Evolutionary conservation across 2,329 filamentous ascomycete species (phyloP).

Genomic region (Paradendryphiella salina): DNA sequence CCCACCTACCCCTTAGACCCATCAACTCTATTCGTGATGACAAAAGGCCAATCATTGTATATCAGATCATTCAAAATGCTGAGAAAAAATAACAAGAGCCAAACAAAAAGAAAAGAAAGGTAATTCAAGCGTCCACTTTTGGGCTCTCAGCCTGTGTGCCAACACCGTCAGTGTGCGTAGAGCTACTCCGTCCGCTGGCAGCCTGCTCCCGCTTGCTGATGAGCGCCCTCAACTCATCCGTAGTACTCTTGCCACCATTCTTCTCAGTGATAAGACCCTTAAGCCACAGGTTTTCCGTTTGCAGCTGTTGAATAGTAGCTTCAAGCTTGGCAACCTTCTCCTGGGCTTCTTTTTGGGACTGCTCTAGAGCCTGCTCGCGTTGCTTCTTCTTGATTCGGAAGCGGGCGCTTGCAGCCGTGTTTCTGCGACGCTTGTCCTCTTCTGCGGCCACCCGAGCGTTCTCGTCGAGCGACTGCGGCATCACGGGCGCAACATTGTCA

Average conservation of each 20-base stretch:
- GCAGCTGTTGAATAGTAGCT: constrained; percentile 53
- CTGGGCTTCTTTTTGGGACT: constrained; percentile 56
- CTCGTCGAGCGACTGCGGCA: constrained; percentile 50
- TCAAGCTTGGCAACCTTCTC: constrained; percentile 53
- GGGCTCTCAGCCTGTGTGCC: constrained; percentile 36
- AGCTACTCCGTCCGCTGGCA: constrained; percentile 41
- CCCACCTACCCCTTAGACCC: not conserved
- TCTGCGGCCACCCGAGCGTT: constrained; percentile 53
- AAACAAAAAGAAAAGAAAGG: constrained; percentile 13
- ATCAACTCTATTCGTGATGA: not conserved
- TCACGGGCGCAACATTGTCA: constrained; percentile 39
- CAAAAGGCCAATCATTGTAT: not conserved
- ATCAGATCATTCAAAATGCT: not conserved
- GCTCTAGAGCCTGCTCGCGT: constrained; percentile 57
- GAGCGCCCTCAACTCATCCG: constrained; percentile 39
- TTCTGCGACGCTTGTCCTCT: constrained; percentile 58
- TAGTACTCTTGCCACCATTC: constrained; percentile 45
- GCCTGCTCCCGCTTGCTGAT: constrained; percentile 43
- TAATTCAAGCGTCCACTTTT: constrained; percentile 40
- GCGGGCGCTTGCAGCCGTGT: constrained; percentile 57
- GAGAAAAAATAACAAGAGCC: not conserved
- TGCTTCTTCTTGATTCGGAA: constrained; percentile 62
- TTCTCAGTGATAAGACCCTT: constrained; percentile 58
- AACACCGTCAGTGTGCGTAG: constrained; percentile 44
- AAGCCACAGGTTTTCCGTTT: constrained; percentile 59